Conservation (phyloP, 1,284 basidiomycete species). For the Phellopilus nigrolimitatus region DNA sequence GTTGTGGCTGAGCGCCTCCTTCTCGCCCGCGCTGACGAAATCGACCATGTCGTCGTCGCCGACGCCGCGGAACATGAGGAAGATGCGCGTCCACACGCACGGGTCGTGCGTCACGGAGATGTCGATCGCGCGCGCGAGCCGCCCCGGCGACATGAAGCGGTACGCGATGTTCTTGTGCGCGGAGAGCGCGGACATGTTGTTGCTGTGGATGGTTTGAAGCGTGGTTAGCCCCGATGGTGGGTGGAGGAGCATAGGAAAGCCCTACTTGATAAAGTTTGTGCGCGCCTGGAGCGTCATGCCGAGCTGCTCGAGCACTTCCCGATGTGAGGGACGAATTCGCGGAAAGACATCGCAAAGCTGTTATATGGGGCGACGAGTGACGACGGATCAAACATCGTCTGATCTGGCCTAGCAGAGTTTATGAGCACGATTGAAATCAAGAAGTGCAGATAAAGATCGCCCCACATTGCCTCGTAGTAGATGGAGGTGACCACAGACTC, state of each 20-base stretch:
- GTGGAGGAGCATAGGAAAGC: slow-evolving; percentile 17
- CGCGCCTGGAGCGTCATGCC: slow-evolving; percentile 75
- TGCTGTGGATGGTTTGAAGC: slow-evolving; percentile 37
- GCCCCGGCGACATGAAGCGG: slow-evolving; percentile 71
- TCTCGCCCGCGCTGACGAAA: slow-evolving; percentile 75
- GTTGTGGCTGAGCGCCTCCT: slow-evolving; percentile 72
- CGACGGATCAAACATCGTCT: slow-evolving; percentile 14
- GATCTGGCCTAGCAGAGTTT: slow-evolving; percentile 14
- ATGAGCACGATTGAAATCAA: neutral
- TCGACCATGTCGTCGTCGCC: slow-evolving; percentile 70
- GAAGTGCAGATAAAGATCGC: neutral
- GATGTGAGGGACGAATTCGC: slow-evolving; percentile 72
- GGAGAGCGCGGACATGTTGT: slow-evolving; percentile 66
- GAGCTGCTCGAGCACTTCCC: slow-evolving; percentile 71
- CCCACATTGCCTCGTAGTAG: slow-evolving; percentile 29
- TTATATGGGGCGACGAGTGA: slow-evolving; percentile 60
- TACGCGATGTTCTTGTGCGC: slow-evolving; percentile 79
- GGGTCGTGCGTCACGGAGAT: slow-evolving; percentile 73
- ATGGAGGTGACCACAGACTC: slow-evolving; percentile 27
- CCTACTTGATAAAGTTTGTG: slow-evolving; percentile 72
- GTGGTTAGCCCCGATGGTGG: neutral
- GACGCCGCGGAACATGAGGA: slow-evolving; percentile 76
- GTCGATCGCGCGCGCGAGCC: slow-evolving; percentile 77
- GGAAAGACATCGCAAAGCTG: slow-evolving; percentile 74
- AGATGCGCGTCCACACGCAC: slow-evolving; percentile 76